These are phyloP conservation scores for Malus hybrid DNA, from an alignment of 331 rosid species.

Conservation along the genomic window DNA sequence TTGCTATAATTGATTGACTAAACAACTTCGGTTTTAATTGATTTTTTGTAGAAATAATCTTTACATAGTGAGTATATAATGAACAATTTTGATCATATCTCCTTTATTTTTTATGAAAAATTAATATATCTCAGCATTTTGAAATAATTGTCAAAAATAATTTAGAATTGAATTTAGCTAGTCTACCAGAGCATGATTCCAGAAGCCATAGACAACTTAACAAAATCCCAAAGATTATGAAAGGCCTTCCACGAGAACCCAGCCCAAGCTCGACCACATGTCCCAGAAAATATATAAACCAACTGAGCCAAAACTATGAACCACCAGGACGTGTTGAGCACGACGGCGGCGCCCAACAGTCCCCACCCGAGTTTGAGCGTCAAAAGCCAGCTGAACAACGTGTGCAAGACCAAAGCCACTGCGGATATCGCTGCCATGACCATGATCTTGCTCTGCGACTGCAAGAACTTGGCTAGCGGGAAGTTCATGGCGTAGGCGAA, in stretches of 20 bases:
- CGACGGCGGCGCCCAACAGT: constrained; percentile 52
- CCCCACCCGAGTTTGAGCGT: constrained; percentile 54
- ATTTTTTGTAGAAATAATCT: too few relatives aligned
- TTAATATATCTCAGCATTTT: too few relatives aligned
- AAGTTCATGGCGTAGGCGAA: constrained; percentile 64
- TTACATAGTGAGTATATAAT: too few relatives aligned
- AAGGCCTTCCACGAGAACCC: constrained; percentile 68
- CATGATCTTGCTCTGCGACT: constrained; percentile 77
- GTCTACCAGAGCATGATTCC: constrained; percentile 71
- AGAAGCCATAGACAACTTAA: constrained; percentile 57
- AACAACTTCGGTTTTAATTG: too few relatives aligned
- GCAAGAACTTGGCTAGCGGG: constrained; percentile 64
- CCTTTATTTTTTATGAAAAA: too few relatives aligned
- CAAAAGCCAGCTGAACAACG: constrained; percentile 53
- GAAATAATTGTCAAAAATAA: too few relatives aligned
- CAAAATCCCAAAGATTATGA: constrained; percentile 49
- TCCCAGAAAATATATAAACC: constrained; percentile 41
- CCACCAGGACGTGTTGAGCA: constrained; percentile 60
- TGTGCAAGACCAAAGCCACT: constrained; percentile 39
- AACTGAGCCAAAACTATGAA: constrained; percentile 48
- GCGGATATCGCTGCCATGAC: constrained; percentile 55
- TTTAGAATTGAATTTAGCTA: too few relatives aligned
- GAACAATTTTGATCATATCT: too few relatives aligned
- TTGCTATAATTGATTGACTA: too few relatives aligned
- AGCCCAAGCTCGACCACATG: constrained; percentile 56